These are phyloP conservation scores for Chlorella vulgaris DNA, from an alignment of 139 green algal species.

Conservation along the genomic window DNA sequence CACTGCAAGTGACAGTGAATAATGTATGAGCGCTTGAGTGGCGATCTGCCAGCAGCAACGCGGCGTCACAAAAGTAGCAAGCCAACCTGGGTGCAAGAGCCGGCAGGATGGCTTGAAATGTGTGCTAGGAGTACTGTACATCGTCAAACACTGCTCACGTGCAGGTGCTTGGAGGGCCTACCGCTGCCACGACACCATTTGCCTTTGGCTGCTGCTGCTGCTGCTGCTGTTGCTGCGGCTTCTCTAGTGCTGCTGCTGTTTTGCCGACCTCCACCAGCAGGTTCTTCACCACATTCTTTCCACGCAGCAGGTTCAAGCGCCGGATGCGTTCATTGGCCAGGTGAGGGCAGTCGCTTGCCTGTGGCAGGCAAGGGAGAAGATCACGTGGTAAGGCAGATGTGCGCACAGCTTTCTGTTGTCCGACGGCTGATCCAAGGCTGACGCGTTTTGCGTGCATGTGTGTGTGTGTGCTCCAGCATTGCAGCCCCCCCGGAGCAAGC, in stretches of 20 bases:
- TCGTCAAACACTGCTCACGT: no score
- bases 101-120: no score
- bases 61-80: no score
- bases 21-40: no score
- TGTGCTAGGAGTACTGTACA: no score
- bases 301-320: constrained; percentile 79
- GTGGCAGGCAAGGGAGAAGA: constrained; percentile 18
- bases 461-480: no score
- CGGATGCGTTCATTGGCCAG: constrained; percentile 91
- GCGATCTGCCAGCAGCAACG: no score
- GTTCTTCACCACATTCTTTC: constrained; percentile 83
- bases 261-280: constrained; percentile 46
- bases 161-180: neutral
- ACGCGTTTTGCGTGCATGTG: no score
- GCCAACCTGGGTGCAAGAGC: no score
- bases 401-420: no score
- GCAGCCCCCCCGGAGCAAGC: neutral
- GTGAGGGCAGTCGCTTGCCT: constrained; percentile 86
- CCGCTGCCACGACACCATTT: neutral
- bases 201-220: neutral
- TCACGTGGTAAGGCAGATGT: neutral
- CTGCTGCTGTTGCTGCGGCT: neutral
- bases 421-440: no score
- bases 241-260: neutral
- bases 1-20: no score